phyloP scores from a whole-genome alignment of 2,329 filamentous ascomycete genomes.

The Madurella mycetomatis region DNA sequence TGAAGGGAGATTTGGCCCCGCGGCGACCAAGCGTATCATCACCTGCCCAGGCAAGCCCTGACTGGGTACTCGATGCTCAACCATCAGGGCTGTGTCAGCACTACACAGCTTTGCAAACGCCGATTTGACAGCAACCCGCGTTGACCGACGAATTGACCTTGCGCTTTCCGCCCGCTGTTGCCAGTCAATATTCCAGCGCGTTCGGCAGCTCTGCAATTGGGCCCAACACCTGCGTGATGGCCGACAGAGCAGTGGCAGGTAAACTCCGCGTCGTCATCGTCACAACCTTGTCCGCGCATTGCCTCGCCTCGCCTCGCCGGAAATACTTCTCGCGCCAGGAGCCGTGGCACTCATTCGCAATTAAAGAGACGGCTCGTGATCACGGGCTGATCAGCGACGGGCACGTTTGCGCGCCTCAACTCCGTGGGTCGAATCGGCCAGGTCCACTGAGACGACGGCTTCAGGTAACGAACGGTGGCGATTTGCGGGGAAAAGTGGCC shows the following conservation, averaged over 20 bases:
- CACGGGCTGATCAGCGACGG: conserved; percentile 19
- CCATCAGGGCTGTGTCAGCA: conserved; percentile 26
- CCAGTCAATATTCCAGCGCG: neutral
- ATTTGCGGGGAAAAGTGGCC: conserved; percentile 28
- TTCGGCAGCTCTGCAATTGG: conserved; percentile 13
- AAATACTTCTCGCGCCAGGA: neutral
- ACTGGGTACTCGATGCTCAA: conserved; percentile 19
- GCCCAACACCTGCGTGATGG: neutral
- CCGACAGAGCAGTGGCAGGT: neutral
- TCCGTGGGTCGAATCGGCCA: conserved; percentile 13
- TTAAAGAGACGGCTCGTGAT: conserved; percentile 20
- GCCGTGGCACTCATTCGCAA: conserved; percentile 11
- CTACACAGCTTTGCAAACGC: conserved; percentile 14
- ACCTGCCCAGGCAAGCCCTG: neutral
- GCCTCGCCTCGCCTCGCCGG: conserved; percentile 1
- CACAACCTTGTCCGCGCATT: neutral
- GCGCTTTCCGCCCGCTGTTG: neutral
- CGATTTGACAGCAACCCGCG: conserved; percentile 24
- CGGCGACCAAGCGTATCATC: conserved; percentile 7
- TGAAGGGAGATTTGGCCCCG: conserved; percentile 5
- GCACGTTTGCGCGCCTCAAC: conserved; percentile 8
- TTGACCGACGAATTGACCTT: conserved; percentile 23
- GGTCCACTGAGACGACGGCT: conserved; percentile 1
- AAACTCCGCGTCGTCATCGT: neutral
- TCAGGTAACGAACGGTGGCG: conserved; percentile 20